Evolutionary conservation across 345 rosid genomes (phyloP).

Genomic region (Citrus sp.): DNA sequence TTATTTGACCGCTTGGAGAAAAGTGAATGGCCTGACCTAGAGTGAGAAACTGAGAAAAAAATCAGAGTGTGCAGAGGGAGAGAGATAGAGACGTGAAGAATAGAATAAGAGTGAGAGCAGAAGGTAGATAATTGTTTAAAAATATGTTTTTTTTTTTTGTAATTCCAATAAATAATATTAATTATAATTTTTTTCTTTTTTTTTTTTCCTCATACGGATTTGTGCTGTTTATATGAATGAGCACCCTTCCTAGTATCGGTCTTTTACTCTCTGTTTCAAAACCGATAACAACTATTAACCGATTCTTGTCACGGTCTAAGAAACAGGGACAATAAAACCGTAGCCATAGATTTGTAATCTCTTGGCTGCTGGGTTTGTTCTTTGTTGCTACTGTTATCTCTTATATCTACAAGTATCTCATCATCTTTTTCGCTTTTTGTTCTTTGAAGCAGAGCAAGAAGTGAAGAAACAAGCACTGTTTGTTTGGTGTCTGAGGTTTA

Average conservation of each 20-base stretch:
- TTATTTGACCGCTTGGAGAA: slow-evolving; percentile 34
- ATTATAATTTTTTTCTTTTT: neutral
- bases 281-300: slow-evolving; percentile 10
- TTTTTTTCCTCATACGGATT: no score
- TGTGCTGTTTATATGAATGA: neutral
- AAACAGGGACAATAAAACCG: slow-evolving; percentile 26
- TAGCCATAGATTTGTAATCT: slow-evolving; percentile 71
- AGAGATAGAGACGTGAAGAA: slow-evolving; percentile 19
- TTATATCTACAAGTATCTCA: slow-evolving; percentile 28
- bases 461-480: neutral
- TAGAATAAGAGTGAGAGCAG: neutral
- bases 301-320: slow-evolving; percentile 29
- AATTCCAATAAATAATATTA: neutral
- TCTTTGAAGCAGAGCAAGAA: slow-evolving; percentile 19
- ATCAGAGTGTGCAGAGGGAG: neutral
- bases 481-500: neutral
- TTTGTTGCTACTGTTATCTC: neutral
- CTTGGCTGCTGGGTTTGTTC: neutral
- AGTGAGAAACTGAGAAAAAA: neutral
- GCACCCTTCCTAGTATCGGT: neutral
- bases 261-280: slow-evolving; percentile 7
- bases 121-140: slow-evolving; percentile 5
- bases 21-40: slow-evolving; percentile 20
- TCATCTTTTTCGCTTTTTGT: slow-evolving; percentile 1
- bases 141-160: neutral